A percentile compares a stretch with the other conserved stretches of the same genome.
Conservation (phyloP, 371 early-diverging fungal species). For the Rhizopus sp. region DNA sequence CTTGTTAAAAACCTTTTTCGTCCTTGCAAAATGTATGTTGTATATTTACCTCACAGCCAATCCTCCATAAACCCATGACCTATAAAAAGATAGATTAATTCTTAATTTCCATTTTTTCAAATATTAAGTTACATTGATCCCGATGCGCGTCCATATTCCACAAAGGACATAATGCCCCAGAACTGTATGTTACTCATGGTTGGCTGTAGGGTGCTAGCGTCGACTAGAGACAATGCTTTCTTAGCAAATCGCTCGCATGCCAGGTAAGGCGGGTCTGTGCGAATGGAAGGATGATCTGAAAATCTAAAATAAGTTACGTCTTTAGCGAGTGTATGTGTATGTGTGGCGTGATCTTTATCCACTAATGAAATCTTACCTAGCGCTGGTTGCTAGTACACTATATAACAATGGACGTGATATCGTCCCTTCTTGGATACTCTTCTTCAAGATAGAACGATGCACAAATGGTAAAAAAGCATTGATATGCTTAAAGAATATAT, state of each 20-base stretch:
- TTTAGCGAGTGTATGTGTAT: too few relatives aligned
- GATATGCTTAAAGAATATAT: constrained; percentile 58
- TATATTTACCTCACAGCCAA: constrained; percentile 55
- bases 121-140: constrained; percentile 56
- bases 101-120: constrained; percentile 1
- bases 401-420: constrained; percentile 43
- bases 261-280: constrained; percentile 46
- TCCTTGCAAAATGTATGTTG: too few relatives aligned
- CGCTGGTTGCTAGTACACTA: constrained; percentile 45
- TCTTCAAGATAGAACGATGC: constrained; percentile 36
- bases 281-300: constrained; percentile 45
- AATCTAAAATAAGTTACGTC: constrained; percentile 22
- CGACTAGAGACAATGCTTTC: constrained; percentile 42
- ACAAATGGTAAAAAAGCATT: constrained; percentile 59
- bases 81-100: constrained; percentile 13
- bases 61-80: constrained; percentile 70
- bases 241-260: constrained; percentile 46
- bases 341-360: not conserved
- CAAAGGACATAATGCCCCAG: constrained; percentile 57
- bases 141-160: constrained; percentile 62
- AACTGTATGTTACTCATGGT: constrained; percentile 60
- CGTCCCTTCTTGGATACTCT: constrained; percentile 32
- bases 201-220: constrained; percentile 49
- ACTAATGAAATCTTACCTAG: constrained; percentile 27
- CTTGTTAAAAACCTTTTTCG: not conserved